Evolutionary conservation across 2,329 filamentous ascomycete species (phyloP).

Genomic region (Colletotrichum shisoi): DNA sequence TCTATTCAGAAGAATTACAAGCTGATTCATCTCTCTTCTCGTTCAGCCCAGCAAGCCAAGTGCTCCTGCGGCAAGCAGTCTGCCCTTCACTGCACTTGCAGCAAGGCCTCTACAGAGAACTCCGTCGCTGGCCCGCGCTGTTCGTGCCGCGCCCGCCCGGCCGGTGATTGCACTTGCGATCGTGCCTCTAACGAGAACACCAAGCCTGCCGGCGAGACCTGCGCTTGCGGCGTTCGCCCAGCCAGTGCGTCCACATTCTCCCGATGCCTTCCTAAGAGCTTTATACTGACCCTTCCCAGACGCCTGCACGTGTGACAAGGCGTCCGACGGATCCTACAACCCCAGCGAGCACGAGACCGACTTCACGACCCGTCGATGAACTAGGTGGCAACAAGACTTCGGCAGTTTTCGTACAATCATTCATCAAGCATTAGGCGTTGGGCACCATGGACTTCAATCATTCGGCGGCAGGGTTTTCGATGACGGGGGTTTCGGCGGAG

Average conservation of each 20-base stretch:
- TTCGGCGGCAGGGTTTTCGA: too few relatives aligned
- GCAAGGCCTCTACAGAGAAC: slow-evolving; percentile 80
- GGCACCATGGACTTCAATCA: neutral
- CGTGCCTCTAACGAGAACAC: slow-evolving; percentile 74
- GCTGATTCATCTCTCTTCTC: slow-evolving; percentile 15
- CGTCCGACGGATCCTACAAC: slow-evolving; percentile 67
- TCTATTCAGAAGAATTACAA: neutral
- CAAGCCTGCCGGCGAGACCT: slow-evolving; percentile 66
- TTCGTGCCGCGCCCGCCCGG: slow-evolving; percentile 82
- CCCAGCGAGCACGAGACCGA: slow-evolving; percentile 76
- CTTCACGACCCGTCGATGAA: slow-evolving; percentile 71
- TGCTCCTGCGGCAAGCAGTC: slow-evolving; percentile 92
- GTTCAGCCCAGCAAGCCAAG: slow-evolving; percentile 67
- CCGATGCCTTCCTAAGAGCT: neutral
- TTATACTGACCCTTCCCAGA: slow-evolving; percentile 50
- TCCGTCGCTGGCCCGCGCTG: slow-evolving; percentile 74
- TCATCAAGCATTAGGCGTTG: slow-evolving; percentile 3
- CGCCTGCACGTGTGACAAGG: slow-evolving; percentile 85
- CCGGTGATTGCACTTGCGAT: slow-evolving; percentile 82
- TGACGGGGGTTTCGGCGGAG: neutral
- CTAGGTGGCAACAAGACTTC: neutral
- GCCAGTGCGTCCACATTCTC: slow-evolving; percentile 62
- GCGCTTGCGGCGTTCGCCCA: slow-evolving; percentile 79
- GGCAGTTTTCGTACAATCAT: neutral
- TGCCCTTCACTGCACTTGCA: slow-evolving; percentile 86